Base-by-base conservation (phyloP, 2,329 filamentous ascomycete species). In the Penicillium sp. region DNA sequence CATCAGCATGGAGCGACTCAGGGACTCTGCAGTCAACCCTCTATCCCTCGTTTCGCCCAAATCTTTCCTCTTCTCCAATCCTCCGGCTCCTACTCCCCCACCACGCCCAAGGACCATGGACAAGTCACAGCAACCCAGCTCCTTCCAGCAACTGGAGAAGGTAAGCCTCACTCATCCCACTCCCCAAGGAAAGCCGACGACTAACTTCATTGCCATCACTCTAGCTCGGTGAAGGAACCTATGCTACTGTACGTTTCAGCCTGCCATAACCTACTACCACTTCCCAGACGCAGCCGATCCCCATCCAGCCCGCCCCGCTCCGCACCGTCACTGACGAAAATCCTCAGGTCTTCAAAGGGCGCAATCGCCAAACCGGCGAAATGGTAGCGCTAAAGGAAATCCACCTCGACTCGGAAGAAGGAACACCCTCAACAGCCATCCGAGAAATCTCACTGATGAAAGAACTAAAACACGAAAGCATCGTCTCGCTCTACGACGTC, bases 391-490 rank as follows among this genome's bases (percentile, higher is more conserved):
- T 99, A 60, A 99, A 99, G 76, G 94, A 99, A 77, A 99, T 99
- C 67, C 94, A 99, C 73, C 90, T 99, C 59, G 94, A 99, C 75
- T 96, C 91, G 46, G 94, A 99, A 80, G 94, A 99, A 79, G 94
- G 94, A 66, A 99, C 94, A 0, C 94, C 94, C 3, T 95, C 90
- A 48, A 99, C 94, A 0, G 94, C 94, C 43, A 99, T 99, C 73
- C 91, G 94, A 69, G 94, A 99, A 76, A 99, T 99, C 68, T 97
- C 92, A 1, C 83, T 99, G 53, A 97, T 99, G 94, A 99, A 99
- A 78, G 94, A 99, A 77, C 84, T 99, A 63, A 97, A 97, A 77
- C 94, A 99, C 76, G 92, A 97, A 74, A 97, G 97, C 72, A 97
- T 99, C 63, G 92, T 99, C 67, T 91, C 89, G 55, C 87, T 99